phyloP scores from a whole-genome alignment of 345 rosid species.

The Carallia brachiata region DNA sequence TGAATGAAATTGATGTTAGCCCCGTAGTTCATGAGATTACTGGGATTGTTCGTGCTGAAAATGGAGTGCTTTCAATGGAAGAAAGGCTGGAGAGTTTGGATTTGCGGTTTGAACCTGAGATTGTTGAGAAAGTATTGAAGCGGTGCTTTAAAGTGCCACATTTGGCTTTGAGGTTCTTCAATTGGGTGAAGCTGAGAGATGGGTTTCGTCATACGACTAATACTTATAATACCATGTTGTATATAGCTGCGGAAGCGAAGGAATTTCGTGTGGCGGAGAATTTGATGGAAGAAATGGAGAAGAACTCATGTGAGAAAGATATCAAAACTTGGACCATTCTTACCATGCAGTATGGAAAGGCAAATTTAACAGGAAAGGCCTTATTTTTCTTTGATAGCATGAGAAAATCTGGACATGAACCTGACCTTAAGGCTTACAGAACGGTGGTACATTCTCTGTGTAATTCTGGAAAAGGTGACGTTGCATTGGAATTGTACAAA shows the following conservation, averaged over 20 bases:
- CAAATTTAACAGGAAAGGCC: conserved; percentile 59
- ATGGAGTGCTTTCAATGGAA: conserved; percentile 49
- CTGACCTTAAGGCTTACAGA: conserved; percentile 48
- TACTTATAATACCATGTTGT: conserved; percentile 59
- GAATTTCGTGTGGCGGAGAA: conserved; percentile 46
- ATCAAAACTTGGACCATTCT: conserved; percentile 72
- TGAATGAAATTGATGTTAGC: conserved; percentile 40
- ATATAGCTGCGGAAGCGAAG: conserved; percentile 57
- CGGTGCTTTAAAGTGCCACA: conserved; percentile 79
- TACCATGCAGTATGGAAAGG: conserved; percentile 57
- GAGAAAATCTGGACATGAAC: conserved; percentile 52
- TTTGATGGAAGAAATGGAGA: conserved; percentile 67
- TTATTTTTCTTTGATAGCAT: conserved; percentile 57
- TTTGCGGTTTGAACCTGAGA: conserved; percentile 43
- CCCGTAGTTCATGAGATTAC: conserved; percentile 54
- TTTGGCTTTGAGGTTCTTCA: conserved; percentile 64
- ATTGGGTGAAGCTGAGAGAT: conserved; percentile 59
- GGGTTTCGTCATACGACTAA: conserved; percentile 46
- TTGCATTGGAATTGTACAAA: conserved; percentile 65
- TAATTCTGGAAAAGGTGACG: conserved; percentile 52
- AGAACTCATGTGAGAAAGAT: conserved; percentile 46
- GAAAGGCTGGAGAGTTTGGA: conserved; percentile 49
- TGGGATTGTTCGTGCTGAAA: conserved; percentile 44
- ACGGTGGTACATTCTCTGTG: conserved; percentile 52
- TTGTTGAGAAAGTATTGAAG: conserved; percentile 73